phyloP scores from a whole-genome alignment of 805 yeast genomes.

The Candida hispaniensis region DNA sequence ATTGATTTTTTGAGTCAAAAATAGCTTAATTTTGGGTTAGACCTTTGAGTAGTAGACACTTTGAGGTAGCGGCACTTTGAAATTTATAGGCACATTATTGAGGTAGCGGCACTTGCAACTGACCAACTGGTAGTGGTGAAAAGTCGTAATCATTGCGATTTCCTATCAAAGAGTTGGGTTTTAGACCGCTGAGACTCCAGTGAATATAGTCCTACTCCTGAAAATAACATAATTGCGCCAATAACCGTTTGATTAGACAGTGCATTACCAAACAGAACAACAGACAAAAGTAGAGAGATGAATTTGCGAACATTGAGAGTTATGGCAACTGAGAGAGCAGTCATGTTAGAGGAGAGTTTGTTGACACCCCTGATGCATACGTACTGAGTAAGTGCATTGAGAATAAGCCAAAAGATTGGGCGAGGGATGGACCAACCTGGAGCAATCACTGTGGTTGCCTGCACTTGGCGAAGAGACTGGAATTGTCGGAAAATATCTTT shows the following conservation, averaged over 20 bases:
- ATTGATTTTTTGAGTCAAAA: no score
- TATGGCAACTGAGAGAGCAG: constrained; percentile 55
- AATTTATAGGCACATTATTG: no score
- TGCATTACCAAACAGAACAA: constrained; percentile 40
- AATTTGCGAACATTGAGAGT: constrained; percentile 53
- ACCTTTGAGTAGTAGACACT: no score
- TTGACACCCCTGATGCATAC: constrained; percentile 62
- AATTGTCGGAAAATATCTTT: constrained; percentile 30
- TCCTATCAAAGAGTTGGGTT: no score
- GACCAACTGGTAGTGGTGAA: no score
- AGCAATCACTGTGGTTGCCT: no score
- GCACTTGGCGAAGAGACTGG: constrained; percentile 9
- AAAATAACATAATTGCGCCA: constrained; percentile 44
- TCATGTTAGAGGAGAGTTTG: constrained; percentile 42
- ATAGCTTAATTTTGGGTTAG: no score
- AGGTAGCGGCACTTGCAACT: no score
- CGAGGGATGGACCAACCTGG: constrained; percentile 25
- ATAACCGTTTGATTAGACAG: constrained; percentile 33
- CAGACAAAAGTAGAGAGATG: constrained; percentile 46
- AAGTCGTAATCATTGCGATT: no score
- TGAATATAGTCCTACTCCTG: constrained; percentile 37
- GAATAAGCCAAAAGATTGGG: constrained; percentile 27
- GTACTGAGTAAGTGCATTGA: constrained; percentile 45
- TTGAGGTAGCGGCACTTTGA: no score
- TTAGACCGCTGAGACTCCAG: no score